A percentile compares a stretch with the other conserved stretches of the same genome.
These are phyloP conservation scores for Dunaliella salina DNA, from an alignment of 163 green algal species.

Conservation along the genomic window DNA sequence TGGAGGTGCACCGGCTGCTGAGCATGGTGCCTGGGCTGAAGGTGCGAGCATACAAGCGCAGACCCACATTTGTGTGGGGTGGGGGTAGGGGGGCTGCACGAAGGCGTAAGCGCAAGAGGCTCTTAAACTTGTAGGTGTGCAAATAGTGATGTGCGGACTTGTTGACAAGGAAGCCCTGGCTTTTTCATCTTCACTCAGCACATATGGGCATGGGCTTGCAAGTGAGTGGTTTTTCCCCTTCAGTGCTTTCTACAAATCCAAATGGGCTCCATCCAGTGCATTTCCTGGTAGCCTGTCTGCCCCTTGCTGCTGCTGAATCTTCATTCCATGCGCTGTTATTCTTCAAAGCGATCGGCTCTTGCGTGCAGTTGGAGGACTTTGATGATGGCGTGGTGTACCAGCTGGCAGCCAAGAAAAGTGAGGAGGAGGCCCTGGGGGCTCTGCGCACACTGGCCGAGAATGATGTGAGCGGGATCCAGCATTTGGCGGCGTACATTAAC, in stretches of 20 bases:
- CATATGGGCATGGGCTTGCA: no score
- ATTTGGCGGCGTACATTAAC: slow-evolving; percentile 50
- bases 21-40: slow-evolving; percentile 32
- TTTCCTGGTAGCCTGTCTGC: background rate
- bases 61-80: no score
- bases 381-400: slow-evolving; percentile 55
- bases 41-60: slow-evolving; percentile 4
- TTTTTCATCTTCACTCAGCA: no score
- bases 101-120: no score
- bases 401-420: slow-evolving; percentile 43
- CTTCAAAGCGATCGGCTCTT: background rate
- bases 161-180: no score
- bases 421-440: slow-evolving; percentile 43
- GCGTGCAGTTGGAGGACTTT: slow-evolving; percentile 44
- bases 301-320: background rate
- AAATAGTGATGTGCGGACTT: no score
- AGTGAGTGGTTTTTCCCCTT: no score
- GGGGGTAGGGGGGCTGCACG: no score
- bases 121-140: no score
- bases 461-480: slow-evolving; percentile 35
- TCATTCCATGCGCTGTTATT: no score
- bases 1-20: slow-evolving; percentile 29
- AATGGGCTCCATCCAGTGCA: no score
- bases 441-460: slow-evolving; percentile 37
- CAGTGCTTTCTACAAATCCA: no score